Base-by-base conservation (phyloP, 805 yeast species). In the Candida insectorum region DNA sequence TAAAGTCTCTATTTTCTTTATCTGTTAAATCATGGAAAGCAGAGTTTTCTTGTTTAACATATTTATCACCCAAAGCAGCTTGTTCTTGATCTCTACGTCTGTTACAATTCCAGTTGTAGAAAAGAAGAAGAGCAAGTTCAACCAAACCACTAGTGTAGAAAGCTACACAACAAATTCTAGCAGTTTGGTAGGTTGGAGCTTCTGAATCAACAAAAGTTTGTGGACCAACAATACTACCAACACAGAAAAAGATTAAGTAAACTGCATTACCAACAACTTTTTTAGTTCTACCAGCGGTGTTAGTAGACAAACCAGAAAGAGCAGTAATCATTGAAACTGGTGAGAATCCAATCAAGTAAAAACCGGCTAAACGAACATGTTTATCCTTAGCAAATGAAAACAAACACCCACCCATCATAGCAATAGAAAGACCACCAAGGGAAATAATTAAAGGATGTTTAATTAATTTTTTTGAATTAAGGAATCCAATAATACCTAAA, bases 211-310 rank as follows among this genome's bases (percentile, higher is more conserved):
- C 12, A 20, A 33, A 33, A 8, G 30, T 24, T 24, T 33, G 37
- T 4, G 37, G 37, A 3, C 81, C 81, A 31, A 67, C 55, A 25
- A 71, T 52, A 45, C 73, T 75, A 16, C 81, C 80, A 10, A 60
- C 67, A 47, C 77, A 69, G 52, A 64, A 74, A 5, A 69, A 71
- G 33, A 75, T 47, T 25, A 75, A 58, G 39, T 58, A 54, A 13
- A 68, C 40, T 1, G 75, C 70, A 46, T 63, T 73, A 2, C 60
- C 65, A 2, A 70, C 58, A 28, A 65, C 53, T 48, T 74, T 75
- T 57, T 76, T 77, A 6, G 82, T 74, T 46, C 69, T 71, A 4
- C 83, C 83, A 6, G 75, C 76, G 30, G 65, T 60, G 43, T 75
- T 73, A 6, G 73, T 56, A 16, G 76, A 59, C 19, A 70, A 47